Evolutionary conservation across 2,329 filamentous ascomycete species (phyloP), one percentile per base, ranked within the genome.

Genomic region (Rhexocercosporidium sp.): DNA sequence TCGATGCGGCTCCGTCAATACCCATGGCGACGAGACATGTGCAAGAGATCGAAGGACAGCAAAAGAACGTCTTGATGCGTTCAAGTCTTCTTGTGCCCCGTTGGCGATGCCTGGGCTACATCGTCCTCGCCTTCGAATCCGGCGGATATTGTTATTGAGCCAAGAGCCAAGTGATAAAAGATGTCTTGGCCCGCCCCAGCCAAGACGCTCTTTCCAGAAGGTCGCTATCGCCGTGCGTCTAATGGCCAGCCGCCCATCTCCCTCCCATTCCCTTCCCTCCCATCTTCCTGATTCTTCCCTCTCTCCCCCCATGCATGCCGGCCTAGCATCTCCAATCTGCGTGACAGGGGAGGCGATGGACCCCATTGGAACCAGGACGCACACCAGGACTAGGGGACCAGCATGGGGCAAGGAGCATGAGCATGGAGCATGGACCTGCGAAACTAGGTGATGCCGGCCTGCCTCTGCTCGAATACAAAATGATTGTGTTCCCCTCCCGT

Each of bases 171-270:
- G 31, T 37, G 53, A 56, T 56, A 56, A 37, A 18, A 44, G 41
- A 44, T 18, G 12, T 44, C 51, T 54, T 29, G 51, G 51, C 53
- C 14, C 22, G 53, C 31, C 53, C 31, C 20, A n/a, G 53, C 53
- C 53, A 56, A 56, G 53, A 22, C n/a, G 29, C 53, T 39, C 29
- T 31, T 37, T 56, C 53, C 29, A 56, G 53, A 56, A 56, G 53
- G 53, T 56, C 53, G 53, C 53, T 56, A 56, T 56, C 53, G 53
- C 53, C 22, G 53, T 56, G 53, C 53, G 29, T 22, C 9, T 22
- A 37, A 22, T 56, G 53, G 53, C 29, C 41, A 14, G 2, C 41
- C 41, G n/a, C 14, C 11, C 16, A n/a, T n/a, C n/a, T n/a, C n/a
- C n/a, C n/a, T n/a, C n/a, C n/a, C n/a, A n/a, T n/a, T n/a, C n/a